Conservation (phyloP, 2,329 filamentous ascomycete genomes). For the Penicillium concentricum region DNA sequence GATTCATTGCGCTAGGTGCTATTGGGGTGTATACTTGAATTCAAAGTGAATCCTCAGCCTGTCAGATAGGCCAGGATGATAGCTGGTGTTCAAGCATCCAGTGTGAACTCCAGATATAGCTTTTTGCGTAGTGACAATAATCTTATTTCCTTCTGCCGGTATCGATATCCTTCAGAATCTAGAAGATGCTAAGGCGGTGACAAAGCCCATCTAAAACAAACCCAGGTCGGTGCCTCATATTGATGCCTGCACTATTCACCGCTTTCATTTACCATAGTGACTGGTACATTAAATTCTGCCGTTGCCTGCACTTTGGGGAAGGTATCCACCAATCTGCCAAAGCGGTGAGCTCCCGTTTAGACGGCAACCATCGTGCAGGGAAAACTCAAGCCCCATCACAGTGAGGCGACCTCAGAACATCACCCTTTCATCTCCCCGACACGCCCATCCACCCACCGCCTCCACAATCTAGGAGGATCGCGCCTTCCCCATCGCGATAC, state of each 20-base stretch:
- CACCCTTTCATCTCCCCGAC: slow-evolving; percentile 43
- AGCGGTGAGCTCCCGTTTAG: slow-evolving; percentile 26
- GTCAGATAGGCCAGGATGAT: slow-evolving; percentile 23
- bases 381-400: slow-evolving; percentile 43
- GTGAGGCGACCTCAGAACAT: slow-evolving; percentile 42
- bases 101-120: neutral
- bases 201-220: slow-evolving; percentile 1
- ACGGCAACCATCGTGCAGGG: slow-evolving; percentile 24
- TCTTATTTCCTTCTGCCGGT: slow-evolving; percentile 1
- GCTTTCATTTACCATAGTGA: neutral
- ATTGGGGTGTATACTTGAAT: neutral
- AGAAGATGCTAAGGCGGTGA: slow-evolving; percentile 14
- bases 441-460: slow-evolving; percentile 32
- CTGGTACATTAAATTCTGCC: neutral
- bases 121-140: neutral
- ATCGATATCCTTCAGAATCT: slow-evolving; percentile 1
- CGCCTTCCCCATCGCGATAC: slow-evolving; percentile 43
- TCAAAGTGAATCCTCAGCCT: slow-evolving; percentile 21
- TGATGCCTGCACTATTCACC: neutral
- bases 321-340: slow-evolving; percentile 10
- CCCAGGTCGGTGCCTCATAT: slow-evolving; percentile 1
- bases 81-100: slow-evolving; percentile 27
- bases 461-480: slow-evolving; percentile 38
- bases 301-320: slow-evolving; percentile 2
- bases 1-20: slow-evolving; percentile 57